Conservation (phyloP, 345 rosid genomes). For the Limnanthes douglasii region DNA sequence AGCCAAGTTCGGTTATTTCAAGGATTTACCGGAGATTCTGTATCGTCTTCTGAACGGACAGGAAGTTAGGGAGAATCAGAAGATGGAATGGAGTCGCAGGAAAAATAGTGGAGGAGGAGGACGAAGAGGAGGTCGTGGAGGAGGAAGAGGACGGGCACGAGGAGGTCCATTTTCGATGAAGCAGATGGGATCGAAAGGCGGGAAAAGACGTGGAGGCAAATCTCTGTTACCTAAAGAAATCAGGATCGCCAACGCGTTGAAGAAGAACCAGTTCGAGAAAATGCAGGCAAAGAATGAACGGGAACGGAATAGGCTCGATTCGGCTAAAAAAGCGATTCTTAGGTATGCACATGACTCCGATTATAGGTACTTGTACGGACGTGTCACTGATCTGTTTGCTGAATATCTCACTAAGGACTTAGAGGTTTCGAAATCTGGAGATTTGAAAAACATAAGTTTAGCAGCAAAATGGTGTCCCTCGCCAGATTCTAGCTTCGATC, state of each 20-base stretch:
- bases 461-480: constrained; percentile 22
- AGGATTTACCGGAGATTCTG: constrained; percentile 55
- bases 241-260: constrained; percentile 2
- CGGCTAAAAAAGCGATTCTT: constrained; percentile 20
- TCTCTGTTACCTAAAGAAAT: constrained; percentile 7
- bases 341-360: constrained; percentile 18
- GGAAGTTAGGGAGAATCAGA: too few species aligned
- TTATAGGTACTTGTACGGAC: constrained; percentile 10
- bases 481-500: constrained; percentile 15
- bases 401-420: constrained; percentile 13
- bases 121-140: background rate
- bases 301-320: constrained; percentile 11
- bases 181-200: constrained; percentile 8
- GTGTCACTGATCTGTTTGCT: constrained; percentile 10
- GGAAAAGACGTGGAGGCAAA: constrained; percentile 15
- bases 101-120: too few species aligned
- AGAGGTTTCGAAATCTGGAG: constrained; percentile 6
- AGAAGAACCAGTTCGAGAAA: constrained; percentile 12
- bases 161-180: constrained; percentile 10
- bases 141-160: background rate
- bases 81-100: too few species aligned
- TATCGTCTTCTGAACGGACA: constrained; percentile 36
- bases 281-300: constrained; percentile 18
- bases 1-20: constrained; percentile 38
- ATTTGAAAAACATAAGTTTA: constrained; percentile 8